These are phyloP conservation scores for Puccinellia tenuiflora DNA, from an alignment of 176 grass and related monocot genomes.

Conservation along the genomic window DNA sequence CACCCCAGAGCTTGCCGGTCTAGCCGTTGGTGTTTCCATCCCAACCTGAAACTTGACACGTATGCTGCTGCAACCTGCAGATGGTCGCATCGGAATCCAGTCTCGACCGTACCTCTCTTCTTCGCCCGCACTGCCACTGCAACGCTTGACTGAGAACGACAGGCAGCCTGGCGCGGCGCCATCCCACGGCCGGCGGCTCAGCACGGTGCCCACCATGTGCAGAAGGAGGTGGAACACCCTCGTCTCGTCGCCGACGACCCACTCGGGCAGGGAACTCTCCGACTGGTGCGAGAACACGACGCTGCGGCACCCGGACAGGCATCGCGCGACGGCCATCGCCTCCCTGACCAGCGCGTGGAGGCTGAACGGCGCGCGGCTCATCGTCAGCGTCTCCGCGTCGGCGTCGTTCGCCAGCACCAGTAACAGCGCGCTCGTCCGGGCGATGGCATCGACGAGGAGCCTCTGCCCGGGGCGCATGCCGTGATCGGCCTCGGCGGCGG, in stretches of 20 bases:
- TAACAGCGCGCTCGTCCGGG: conserved; percentile 33
- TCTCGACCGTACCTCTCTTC: neutral
- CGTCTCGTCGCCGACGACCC: conserved; percentile 60
- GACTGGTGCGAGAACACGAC: conserved; percentile 14
- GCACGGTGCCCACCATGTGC: conserved; percentile 40
- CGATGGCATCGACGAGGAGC: conserved; percentile 47
- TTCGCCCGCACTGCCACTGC: neutral
- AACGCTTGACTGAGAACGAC: neutral
- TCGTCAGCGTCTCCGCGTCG: conserved; percentile 34
- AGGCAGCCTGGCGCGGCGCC: neutral
- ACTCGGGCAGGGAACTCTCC: conserved; percentile 20
- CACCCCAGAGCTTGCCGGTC: neutral
- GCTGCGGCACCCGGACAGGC: conserved; percentile 24
- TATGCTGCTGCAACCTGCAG: conserved; percentile 5
- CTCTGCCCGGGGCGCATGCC: conserved; percentile 50
- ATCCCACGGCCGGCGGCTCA: neutral
- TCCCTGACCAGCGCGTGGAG: conserved; percentile 31
- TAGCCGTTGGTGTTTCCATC: neutral
- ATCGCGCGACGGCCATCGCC: conserved; percentile 5
- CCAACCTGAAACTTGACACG: conserved; percentile 32
- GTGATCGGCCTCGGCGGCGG: conserved; percentile 14
- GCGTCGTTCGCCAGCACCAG: conserved; percentile 45
- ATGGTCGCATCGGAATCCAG: conserved; percentile 14
- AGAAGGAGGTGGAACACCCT: conserved; percentile 57
- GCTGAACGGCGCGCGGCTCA: conserved; percentile 26